Evolutionary conservation across 768 basidiomycete species (phyloP), one percentile per base, ranked within the genome.

Genomic region (Leccinum truebloodii): DNA sequence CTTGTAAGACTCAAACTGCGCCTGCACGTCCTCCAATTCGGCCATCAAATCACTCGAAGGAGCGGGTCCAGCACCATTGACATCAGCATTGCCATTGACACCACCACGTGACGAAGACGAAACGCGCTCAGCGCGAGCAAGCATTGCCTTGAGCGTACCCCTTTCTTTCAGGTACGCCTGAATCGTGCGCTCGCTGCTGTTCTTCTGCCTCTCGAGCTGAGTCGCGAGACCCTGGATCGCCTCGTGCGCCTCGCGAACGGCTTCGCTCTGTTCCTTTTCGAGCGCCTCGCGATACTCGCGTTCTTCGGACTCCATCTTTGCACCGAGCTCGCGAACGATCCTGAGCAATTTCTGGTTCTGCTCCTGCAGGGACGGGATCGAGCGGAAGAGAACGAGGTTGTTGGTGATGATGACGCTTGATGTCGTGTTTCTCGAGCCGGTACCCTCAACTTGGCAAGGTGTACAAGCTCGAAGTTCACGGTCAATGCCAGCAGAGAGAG

Each of bases 321-420:
- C 76, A 6, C 90, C 94, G 44, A 98, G 80, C 58, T 92, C 90
- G 18, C 95, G 81, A 13, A 89, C 87, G 64, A 96, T 86, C 73
- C 84, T 87, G 52, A 98, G 78, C 24, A 98, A 77, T 66, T 90
- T 90, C 78, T 92, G 89, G 71, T 98, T 98, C 76, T 96, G 95
- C 46, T 87, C 83, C 69, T 98, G 95, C n/a, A 99, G 77, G 13
- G 83, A 79, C 14, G 84, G 81, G 57, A 98, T 83, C 0, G 87
- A 90, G 49, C 82, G 81, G 86, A 94, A 98, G 35, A 92, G 82
- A 26, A 98, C 90, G 20, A 98, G 84, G 67, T 94, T 83, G 68
- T 91, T 90, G 18, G 92, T 89, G 73, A 98, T 95, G 63, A 98
- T 85, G 2, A 83, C 81, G 58, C 28, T 30, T 30, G 28, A 30